Evolutionary conservation across 805 yeast genomes (phyloP).

Genomic region (Metschnikowia rubicola): DNA sequence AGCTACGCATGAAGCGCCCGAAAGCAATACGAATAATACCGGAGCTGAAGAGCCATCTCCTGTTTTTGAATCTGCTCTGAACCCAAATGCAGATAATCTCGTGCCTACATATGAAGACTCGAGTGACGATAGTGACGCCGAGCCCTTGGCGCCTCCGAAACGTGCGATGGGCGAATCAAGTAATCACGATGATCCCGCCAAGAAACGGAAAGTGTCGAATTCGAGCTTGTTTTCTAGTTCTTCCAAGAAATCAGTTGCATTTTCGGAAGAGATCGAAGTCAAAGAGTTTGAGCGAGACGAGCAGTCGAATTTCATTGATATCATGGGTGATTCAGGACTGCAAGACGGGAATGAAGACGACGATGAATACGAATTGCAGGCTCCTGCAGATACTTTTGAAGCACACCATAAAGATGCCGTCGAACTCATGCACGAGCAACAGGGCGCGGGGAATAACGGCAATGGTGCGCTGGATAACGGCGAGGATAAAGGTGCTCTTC

Average conservation of each 20-base stretch:
- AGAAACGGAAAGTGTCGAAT: constrained; percentile 17
- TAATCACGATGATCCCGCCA: background rate
- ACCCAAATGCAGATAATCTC: background rate
- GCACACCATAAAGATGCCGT: constrained; percentile 30
- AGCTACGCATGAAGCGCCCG: background rate
- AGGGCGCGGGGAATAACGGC: constrained; percentile 10
- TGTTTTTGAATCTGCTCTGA: constrained; percentile 18
- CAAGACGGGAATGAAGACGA: constrained; percentile 16
- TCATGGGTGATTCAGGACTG: constrained; percentile 15
- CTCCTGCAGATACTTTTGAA: constrained; percentile 15
- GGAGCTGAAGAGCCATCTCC: constrained; percentile 31
- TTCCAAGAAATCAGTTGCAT: constrained; percentile 35
- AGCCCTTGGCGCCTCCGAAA: constrained; percentile 5
- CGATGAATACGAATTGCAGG: constrained; percentile 5
- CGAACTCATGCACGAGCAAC: constrained; percentile 26
- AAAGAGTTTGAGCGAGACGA: constrained; percentile 41
- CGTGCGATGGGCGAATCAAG: background rate
- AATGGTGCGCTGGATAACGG: background rate
- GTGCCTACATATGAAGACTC: constrained; percentile 18
- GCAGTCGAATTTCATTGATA: constrained; percentile 18
- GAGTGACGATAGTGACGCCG: constrained; percentile 15
- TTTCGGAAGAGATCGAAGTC: constrained; percentile 39
- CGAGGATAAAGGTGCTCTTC: constrained; percentile 12
- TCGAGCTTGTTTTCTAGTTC: constrained; percentile 22
- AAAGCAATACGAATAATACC: background rate